phyloP scores from a whole-genome alignment of 805 yeast species.

The Metschnikowia aberdeeniae region DNA sequence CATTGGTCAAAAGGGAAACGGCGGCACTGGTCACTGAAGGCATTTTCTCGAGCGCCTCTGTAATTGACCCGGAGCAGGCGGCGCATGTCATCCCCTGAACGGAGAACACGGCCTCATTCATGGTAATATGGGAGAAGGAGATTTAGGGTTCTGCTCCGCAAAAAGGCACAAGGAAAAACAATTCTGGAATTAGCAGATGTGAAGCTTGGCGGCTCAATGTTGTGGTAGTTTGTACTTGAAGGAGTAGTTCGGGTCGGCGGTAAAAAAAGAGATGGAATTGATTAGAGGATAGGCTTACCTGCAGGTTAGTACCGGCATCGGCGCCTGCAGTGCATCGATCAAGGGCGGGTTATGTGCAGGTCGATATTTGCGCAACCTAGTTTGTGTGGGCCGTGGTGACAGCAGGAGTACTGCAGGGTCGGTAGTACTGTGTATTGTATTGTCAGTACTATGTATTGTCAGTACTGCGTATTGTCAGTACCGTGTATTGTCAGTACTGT shows the following conservation, averaged over 20 bases:
- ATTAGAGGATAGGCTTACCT: neutral
- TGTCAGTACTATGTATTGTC: too few relatives aligned
- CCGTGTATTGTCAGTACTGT: too few relatives aligned
- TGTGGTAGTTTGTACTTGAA: too few relatives aligned
- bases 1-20: slow-evolving; percentile 27
- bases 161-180: too few relatives aligned
- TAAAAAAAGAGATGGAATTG: slow-evolving; percentile 3
- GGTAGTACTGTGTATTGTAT: too few relatives aligned
- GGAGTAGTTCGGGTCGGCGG: neutral
- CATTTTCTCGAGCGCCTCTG: slow-evolving; percentile 17
- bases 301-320: neutral
- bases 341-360: neutral
- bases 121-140: neutral
- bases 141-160: neutral
- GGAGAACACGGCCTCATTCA: slow-evolving; percentile 10
- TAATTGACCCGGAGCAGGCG: slow-evolving; percentile 23
- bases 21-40: slow-evolving; percentile 15
- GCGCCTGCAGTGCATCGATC: neutral
- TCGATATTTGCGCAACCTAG: too few relatives aligned
- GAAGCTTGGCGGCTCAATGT: too few relatives aligned
- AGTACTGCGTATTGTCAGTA: too few relatives aligned
- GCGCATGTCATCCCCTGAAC: slow-evolving; percentile 27
- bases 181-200: too few relatives aligned
- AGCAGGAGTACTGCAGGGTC: too few relatives aligned
- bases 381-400: too few relatives aligned